phyloP scores from a whole-genome alignment of 768 basidiomycete species.

The Pisolithus tinctorius region DNA sequence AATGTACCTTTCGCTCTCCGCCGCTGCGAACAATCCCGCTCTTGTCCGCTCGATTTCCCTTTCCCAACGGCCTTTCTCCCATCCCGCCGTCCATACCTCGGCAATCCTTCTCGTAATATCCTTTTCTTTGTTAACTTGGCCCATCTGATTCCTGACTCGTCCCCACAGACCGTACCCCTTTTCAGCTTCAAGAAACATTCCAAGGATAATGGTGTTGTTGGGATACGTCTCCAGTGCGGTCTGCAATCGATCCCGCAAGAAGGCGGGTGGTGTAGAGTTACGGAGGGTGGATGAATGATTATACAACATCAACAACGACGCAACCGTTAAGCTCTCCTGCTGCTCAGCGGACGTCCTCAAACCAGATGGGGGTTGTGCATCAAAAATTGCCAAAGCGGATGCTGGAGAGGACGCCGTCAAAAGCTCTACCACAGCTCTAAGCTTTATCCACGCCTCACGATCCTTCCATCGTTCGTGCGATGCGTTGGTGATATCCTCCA shows the following conservation, averaged over 20 bases:
- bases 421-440: conserved; percentile 60
- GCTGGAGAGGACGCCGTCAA: conserved; percentile 38
- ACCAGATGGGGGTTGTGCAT: conserved; percentile 18
- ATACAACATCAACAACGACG: conserved; percentile 55
- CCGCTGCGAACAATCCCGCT: conserved; percentile 52
- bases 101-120: conserved; percentile 50
- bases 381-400: conserved; percentile 34
- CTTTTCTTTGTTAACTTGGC: conserved; percentile 44
- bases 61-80: conserved; percentile 69
- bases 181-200: conserved; percentile 70
- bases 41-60: conserved; percentile 66
- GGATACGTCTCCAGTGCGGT: conserved; percentile 53
- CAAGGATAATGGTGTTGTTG: conserved; percentile 64
- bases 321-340: conserved; percentile 50
- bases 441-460: conserved; percentile 57
- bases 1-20: conserved; percentile 61
- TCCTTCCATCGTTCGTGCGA: conserved; percentile 43
- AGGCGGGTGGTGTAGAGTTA: conserved; percentile 48
- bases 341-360: conserved; percentile 4
- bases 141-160: conserved; percentile 49
- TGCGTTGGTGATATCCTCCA: conserved; percentile 45
- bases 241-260: conserved; percentile 52
- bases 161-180: conserved; percentile 79
- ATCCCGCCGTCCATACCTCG: conserved; percentile 77
- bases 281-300: conserved; percentile 48